Conservation (phyloP, 2,329 filamentous ascomycete species). For the Alternaria brassicicola region DNA sequence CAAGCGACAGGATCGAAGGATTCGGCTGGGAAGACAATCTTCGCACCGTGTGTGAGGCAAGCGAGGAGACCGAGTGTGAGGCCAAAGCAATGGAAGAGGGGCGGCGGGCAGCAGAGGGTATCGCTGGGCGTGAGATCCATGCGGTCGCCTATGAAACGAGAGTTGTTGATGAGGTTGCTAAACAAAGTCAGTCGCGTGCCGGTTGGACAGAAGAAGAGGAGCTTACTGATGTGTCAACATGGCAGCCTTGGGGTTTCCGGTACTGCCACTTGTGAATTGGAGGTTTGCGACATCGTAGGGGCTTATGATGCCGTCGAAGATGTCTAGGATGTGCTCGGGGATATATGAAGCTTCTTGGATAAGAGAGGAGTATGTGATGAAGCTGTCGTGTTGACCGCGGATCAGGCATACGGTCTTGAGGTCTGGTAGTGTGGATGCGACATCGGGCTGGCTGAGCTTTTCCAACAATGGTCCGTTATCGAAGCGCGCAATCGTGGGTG, state of each 20-base stretch:
- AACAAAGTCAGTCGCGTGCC: background rate
- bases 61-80: conserved; percentile 77
- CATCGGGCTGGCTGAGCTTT: conserved; percentile 30
- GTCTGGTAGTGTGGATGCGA: conserved; percentile 30
- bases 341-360: conserved; percentile 47
- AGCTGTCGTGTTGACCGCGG: conserved; percentile 51
- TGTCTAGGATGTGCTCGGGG: conserved; percentile 43
- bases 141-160: conserved; percentile 64
- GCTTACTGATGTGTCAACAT: conserved; percentile 49
- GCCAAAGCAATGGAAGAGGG: conserved; percentile 86
- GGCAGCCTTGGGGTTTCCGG: conserved; percentile 47
- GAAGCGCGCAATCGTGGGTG: conserved; percentile 68
- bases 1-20: conserved; percentile 73
- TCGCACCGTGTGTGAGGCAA: conserved; percentile 73
- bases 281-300: conserved; percentile 46
- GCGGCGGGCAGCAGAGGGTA: conserved; percentile 79
- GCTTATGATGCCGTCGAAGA: conserved; percentile 45
- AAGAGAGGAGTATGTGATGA: conserved; percentile 66
- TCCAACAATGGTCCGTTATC: conserved; percentile 66
- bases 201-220: background rate
- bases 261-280: conserved; percentile 49
- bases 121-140: conserved; percentile 71
- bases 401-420: conserved; percentile 42
- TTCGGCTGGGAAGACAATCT: conserved; percentile 75
- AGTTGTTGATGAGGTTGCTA: conserved; percentile 50